phyloP scores from a whole-genome alignment of 495 filamentous ascomycete species.

The Aspergillus ellipticus region DNA sequence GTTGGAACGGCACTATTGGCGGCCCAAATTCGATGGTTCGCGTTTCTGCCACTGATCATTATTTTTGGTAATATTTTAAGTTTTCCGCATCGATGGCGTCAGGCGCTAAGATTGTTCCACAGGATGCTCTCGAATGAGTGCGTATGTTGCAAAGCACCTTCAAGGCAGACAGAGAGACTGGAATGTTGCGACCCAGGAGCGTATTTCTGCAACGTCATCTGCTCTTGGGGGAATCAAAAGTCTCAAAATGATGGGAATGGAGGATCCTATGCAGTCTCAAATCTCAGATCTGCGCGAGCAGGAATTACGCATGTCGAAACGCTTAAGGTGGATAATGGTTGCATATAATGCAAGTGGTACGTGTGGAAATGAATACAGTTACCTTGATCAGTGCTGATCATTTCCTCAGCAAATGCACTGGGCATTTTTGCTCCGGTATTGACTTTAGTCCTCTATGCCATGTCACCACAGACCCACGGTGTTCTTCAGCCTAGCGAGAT shows the following conservation, averaged over 20 bases:
- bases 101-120: no score
- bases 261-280: slow-evolving; percentile 29
- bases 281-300: slow-evolving; percentile 31
- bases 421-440: background rate
- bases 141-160: slow-evolving; percentile 30
- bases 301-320: slow-evolving; percentile 39
- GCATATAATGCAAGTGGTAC: slow-evolving; percentile 41
- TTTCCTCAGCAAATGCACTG: background rate
- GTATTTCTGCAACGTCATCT: slow-evolving; percentile 43
- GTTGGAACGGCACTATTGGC: slow-evolving; percentile 51
- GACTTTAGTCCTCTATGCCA: background rate
- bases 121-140: slow-evolving; percentile 17
- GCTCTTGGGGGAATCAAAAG: slow-evolving; percentile 50
- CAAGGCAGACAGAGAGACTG: slow-evolving; percentile 28
- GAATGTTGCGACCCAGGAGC: slow-evolving; percentile 49
- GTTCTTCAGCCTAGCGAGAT: slow-evolving; percentile 37
- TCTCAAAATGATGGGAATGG: slow-evolving; percentile 54
- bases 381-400: background rate
- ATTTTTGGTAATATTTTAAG: slow-evolving; percentile 27
- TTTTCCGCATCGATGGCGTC: slow-evolving; percentile 6
- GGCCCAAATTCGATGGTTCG: slow-evolving; percentile 42
- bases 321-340: slow-evolving; percentile 36
- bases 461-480: background rate
- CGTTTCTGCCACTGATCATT: slow-evolving; percentile 45
- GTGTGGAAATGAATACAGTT: background rate